These are phyloP conservation scores for Cladosporium velox DNA, from an alignment of 2,329 filamentous ascomycete genomes.

Conservation along the genomic window DNA sequence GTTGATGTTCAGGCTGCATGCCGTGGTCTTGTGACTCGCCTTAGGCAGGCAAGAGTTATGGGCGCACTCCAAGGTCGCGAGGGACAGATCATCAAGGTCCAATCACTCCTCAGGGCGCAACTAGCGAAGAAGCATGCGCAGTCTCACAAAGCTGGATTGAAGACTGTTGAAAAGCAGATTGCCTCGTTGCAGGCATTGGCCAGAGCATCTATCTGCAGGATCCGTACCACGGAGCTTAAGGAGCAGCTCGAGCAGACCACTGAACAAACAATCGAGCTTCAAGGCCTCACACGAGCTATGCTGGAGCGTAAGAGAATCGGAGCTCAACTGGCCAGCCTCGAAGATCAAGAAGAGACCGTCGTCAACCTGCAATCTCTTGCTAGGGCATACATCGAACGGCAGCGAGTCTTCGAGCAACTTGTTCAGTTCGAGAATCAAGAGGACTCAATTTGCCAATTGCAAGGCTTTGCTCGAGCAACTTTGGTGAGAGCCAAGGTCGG, in stretches of 20 bases:
- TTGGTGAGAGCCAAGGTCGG: conserved; percentile 74
- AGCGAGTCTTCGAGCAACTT: conserved; percentile 63
- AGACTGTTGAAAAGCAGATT: conserved; percentile 26
- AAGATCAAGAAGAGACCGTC: conserved; percentile 59
- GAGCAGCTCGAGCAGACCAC: conserved; percentile 49
- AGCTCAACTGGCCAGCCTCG: conserved; percentile 55
- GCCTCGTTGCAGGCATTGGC: conserved; percentile 43
- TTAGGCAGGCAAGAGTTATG: conserved; percentile 33
- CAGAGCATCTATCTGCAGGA: conserved; percentile 35
- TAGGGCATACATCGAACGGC: conserved; percentile 66
- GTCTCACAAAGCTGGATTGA: conserved; percentile 21
- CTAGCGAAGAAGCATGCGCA: conserved; percentile 52
- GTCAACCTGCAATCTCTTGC: conserved; percentile 66
- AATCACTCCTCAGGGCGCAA: conserved; percentile 67
- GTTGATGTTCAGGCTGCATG: conserved; percentile 44
- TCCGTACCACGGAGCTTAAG: conserved; percentile 30
- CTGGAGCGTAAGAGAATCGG: conserved; percentile 47
- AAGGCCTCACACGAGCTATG: conserved; percentile 55
- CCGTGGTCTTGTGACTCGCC: conserved; percentile 45
- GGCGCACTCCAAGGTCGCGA: conserved; percentile 39
- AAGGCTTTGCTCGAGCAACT: conserved; percentile 77
- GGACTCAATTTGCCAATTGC: conserved; percentile 67
- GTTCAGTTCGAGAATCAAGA: conserved; percentile 70
- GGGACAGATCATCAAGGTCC: conserved; percentile 54
- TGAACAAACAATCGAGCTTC: conserved; percentile 49